Percentiles rank a stretch among this genome's conserved stretches.
Conservation (phyloP, 2,329 filamentous ascomycete genomes). For the Trichoderma polysporum region DNA sequence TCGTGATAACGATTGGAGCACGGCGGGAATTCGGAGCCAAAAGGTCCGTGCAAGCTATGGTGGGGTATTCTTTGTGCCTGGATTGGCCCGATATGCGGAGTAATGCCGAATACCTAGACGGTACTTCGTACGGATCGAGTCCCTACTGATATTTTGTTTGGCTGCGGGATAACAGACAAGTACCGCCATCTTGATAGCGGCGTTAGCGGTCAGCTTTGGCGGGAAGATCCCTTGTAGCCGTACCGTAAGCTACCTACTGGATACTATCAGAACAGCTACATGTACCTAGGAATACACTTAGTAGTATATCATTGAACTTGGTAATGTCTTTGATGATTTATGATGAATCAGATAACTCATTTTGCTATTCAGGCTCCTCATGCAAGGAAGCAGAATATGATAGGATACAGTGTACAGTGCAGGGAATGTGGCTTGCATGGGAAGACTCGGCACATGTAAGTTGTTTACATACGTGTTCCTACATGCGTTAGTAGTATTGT, state of each 20-base stretch:
- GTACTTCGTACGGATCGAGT: background rate
- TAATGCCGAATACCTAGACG: background rate
- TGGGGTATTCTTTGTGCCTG: background rate
- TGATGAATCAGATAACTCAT: background rate
- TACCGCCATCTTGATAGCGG: background rate
- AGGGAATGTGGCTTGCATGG: background rate
- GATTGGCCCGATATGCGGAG: background rate
- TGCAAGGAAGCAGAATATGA: background rate
- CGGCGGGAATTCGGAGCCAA: background rate
- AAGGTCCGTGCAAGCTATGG: conserved; percentile 1
- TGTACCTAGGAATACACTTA: background rate
- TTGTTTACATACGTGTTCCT: background rate
- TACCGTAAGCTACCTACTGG: background rate
- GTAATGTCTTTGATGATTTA: background rate
- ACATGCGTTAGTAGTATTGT: background rate
- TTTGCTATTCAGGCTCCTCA: background rate
- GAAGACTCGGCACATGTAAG: background rate
- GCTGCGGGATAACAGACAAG: background rate
- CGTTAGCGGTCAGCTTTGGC: background rate
- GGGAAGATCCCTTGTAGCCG: background rate
- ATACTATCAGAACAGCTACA: background rate
- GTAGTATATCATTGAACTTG: background rate
- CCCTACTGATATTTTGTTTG: background rate
- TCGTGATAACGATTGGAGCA: background rate
- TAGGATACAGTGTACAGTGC: background rate